Evolutionary conservation across 495 filamentous ascomycete species (phyloP), one percentile per base, ranked within the genome.

Genomic region (Penicillium fimorum): DNA sequence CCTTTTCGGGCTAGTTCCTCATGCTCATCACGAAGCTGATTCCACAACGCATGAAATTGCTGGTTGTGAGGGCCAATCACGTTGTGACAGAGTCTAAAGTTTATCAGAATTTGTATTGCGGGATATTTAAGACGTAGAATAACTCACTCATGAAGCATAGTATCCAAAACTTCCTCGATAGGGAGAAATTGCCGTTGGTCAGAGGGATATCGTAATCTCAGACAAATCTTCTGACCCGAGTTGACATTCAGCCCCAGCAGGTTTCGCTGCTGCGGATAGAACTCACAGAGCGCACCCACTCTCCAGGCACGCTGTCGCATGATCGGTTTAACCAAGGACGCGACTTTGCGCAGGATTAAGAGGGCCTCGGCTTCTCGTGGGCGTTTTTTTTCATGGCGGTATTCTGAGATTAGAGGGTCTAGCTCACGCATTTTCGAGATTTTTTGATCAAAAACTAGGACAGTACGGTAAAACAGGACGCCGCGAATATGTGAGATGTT

Each of bases 281-380:
- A 95, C 69, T 97, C 94, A 25, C 83, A 83, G 15, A 98, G 82
- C 40, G 86, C 83, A 7, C 83, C 82, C 20, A 98, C 90, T 58
- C 72, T 86, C 90, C 92, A 98, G 24, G 77, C 78, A 42, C 90
- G 81, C 48, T 89, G 89, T 58, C 90, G 79, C 93, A 97, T 97
- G 51, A 98, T 89, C 13, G 94, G 94, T 70, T 96, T 98, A 42
- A 97, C 92, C 13, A 96, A 70, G 12, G 91, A 94, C 17, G 92
- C 91, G 22, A 96, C 79, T 70, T 91, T 92, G 57, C 84, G 87
- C 12, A 97, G 79, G 41, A 82, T 83, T n/a, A 84, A 76, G 12
- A 97, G 79, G n/a, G 92, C 94, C 56, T 95, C 90, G 10, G 86
- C 79, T 55, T 88, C 84, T 7, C 87, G 81, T 0, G 87, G 85